A percentile compares a stretch with the other conserved stretches of the same genome.
Evolutionary conservation across 768 basidiomycete genomes (phyloP).

Genomic region (Sporobolomyces phaffii): DNA sequence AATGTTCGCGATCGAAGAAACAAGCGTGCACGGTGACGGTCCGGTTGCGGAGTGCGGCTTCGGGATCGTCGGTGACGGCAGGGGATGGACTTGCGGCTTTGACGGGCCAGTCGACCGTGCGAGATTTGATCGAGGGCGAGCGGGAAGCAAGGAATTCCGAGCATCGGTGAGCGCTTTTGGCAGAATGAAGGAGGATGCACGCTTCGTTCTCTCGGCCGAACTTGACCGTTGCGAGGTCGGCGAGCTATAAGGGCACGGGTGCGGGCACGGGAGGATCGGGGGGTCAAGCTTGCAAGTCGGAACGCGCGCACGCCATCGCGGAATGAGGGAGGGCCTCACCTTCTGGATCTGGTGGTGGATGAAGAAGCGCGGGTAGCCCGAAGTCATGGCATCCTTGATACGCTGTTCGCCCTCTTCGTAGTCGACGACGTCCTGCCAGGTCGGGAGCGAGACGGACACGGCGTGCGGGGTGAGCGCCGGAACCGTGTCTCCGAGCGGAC

Average conservation of each 20-base stretch:
- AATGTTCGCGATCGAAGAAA: conserved; percentile 62
- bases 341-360: conserved; percentile 77
- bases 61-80: conserved; percentile 1
- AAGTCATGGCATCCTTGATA: conserved; percentile 70
- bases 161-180: conserved; percentile 65
- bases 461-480: conserved; percentile 60
- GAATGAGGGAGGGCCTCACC: conserved; percentile 51
- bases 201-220: conserved; percentile 66
- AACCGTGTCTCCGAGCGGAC: conserved; percentile 36
- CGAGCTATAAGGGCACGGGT: too few relatives aligned
- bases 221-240: conserved; percentile 65
- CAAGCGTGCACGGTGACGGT: conserved; percentile 68
- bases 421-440: conserved; percentile 81
- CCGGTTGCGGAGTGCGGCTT: conserved; percentile 9
- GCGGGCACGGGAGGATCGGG: background rate
- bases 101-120: conserved; percentile 66
- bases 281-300: too few relatives aligned
- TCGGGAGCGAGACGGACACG: conserved; percentile 89
- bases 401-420: conserved; percentile 85
- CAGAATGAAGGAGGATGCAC: conserved; percentile 73
- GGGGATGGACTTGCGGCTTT: conserved; percentile 42
- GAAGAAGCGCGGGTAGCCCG: conserved; percentile 92
- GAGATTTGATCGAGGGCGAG: conserved; percentile 56
- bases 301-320: background rate
- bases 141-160: conserved; percentile 62